Conservation (phyloP, 1,284 basidiomycete genomes). For the Melampsora larici-populina region DNA sequence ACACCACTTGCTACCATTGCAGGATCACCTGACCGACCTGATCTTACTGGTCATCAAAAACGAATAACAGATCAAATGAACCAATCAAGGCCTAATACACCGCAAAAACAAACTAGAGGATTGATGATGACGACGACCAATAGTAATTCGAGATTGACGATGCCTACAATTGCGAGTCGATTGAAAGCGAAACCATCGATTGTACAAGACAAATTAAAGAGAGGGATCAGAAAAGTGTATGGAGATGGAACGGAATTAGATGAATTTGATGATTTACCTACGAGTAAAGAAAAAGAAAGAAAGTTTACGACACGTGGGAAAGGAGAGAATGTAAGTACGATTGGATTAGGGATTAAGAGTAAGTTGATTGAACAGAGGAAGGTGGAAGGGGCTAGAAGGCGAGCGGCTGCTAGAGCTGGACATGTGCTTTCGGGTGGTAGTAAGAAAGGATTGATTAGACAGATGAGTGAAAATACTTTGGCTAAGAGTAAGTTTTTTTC, state of each 20-base stretch:
- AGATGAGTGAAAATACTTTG: conserved; percentile 39
- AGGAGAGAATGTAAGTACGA: conserved; percentile 30
- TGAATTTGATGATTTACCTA: conserved; percentile 80
- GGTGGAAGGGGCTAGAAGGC: conserved; percentile 78
- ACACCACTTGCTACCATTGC: conserved; percentile 28
- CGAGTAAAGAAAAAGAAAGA: conserved; percentile 74
- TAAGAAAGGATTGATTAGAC: conserved; percentile 41
- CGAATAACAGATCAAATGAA: not conserved
- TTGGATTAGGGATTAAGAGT: conserved; percentile 43
- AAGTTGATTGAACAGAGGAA: conserved; percentile 59
- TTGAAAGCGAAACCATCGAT: conserved; percentile 43
- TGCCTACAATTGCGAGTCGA: conserved; percentile 40
- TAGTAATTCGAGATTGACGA: conserved; percentile 28
- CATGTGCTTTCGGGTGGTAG: conserved; percentile 6
- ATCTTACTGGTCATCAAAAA: conserved; percentile 1
- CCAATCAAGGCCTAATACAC: not conserved
- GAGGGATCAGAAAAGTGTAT: conserved; percentile 69
- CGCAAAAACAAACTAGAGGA: not conserved
- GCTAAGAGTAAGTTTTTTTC: conserved; percentile 29
- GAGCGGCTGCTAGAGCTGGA: conserved; percentile 27
- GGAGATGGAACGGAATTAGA: conserved; percentile 93
- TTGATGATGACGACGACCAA: too few species aligned
- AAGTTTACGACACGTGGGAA: conserved; percentile 54
- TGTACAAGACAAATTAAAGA: conserved; percentile 53
- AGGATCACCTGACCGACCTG: conserved; percentile 12